Evolutionary conservation across 768 basidiomycete genomes (phyloP), one percentile per base, ranked within the genome.

Genomic region (Clathrus columnatus): DNA sequence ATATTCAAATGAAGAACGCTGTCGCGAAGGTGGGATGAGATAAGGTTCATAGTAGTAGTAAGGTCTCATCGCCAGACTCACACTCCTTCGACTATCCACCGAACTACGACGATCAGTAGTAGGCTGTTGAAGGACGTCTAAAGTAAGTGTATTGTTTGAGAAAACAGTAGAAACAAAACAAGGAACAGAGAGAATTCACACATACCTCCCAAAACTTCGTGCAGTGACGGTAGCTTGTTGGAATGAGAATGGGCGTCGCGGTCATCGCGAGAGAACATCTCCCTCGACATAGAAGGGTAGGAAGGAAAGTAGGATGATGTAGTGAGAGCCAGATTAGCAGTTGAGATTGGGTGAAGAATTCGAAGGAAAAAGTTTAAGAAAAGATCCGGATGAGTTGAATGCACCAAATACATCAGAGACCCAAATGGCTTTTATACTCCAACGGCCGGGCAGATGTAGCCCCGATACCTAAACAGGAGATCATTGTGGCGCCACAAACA

Each of bases 91-190:
- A 53, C 32, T 29, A 7, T 53, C 51, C 5, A 44, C 11, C 5
- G 50, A 51, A 16, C 30, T n/a, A 30, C 50, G 18, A 48, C 45
- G 44, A 29, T 16, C 45, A 1, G 44, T 24, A 24, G 51, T 47
- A 16, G 54, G 46, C 44, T 55, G 54, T 20, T 48, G 44, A 30
- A 55, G 54, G 23, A 55, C 54, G 29, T 55, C 54, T 55, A 47
- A 17, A 21, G 2, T 4, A 4, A 47, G n/a, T 10, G n/a, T n/a
- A n/a, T n/a, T n/a, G n/a, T n/a, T n/a, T n/a, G n/a, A n/a, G n/a
- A n/a, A 7, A 18, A 11, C n/a, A 24, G 23, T 7, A 52, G n/a
- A 23, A 52, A 24, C 23, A 8, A 23, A 26, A 10, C n/a, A 43
- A 53, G 42, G 21, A 26, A 28, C 18, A 51, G 27, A 51, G n/a